Evolutionary conservation across 176 grass and related monocot genomes (phyloP).

Genomic region (Raddia distichophylla): DNA sequence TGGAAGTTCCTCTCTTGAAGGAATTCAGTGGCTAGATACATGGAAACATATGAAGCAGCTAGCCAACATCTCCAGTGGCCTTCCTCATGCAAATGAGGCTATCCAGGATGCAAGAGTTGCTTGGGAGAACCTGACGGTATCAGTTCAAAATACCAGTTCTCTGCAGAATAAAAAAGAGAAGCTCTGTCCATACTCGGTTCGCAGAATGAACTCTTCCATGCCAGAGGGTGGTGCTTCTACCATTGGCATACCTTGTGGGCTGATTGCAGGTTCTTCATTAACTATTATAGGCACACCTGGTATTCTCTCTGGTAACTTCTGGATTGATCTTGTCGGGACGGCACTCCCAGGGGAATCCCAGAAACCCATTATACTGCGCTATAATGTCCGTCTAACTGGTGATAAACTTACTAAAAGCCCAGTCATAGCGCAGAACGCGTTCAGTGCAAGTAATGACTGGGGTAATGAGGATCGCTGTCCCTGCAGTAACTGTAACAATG

Average conservation of each 20-base stretch:
- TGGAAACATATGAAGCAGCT: slow-evolving; percentile 71
- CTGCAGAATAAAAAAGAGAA: slow-evolving; percentile 31
- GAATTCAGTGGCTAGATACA: slow-evolving; percentile 55
- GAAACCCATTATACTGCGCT: slow-evolving; percentile 71
- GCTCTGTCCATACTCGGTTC: slow-evolving; percentile 75
- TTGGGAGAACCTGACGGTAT: slow-evolving; percentile 63
- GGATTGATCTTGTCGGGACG: slow-evolving; percentile 68
- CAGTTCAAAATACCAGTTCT: slow-evolving; percentile 46
- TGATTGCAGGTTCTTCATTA: slow-evolving; percentile 74
- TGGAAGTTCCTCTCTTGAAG: slow-evolving; percentile 40
- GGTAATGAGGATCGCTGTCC: slow-evolving; percentile 79
- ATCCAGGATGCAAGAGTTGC: slow-evolving; percentile 68
- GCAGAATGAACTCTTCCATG: slow-evolving; percentile 66
- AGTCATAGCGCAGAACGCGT: slow-evolving; percentile 88
- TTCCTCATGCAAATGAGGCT: slow-evolving; percentile 71
- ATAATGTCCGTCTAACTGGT: slow-evolving; percentile 70
- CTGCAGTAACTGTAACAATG: slow-evolving; percentile 39
- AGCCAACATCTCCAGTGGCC: slow-evolving; percentile 47
- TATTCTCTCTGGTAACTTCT: slow-evolving; percentile 63
- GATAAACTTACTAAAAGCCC: slow-evolving; percentile 72
- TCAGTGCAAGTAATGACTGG: slow-evolving; percentile 65
- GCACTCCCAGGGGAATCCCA: slow-evolving; percentile 68
- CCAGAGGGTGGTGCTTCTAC: slow-evolving; percentile 33
- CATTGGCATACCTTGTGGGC: slow-evolving; percentile 74
- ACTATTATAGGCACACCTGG: slow-evolving; percentile 86